Conservation (phyloP, 768 basidiomycete species). For the Lactarius quietus region DNA sequence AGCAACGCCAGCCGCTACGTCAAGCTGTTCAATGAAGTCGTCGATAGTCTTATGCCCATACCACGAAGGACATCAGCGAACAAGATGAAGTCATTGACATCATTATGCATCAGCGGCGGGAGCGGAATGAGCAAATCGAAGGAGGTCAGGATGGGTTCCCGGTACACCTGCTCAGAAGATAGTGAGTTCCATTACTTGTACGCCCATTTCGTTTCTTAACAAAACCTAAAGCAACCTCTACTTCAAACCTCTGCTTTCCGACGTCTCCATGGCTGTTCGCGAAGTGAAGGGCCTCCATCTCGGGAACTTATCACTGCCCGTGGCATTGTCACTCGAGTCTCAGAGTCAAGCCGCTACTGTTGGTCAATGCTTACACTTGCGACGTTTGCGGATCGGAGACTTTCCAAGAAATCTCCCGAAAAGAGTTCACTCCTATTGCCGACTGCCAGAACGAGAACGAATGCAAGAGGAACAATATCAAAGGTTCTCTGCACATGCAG, state of each 20-base stretch:
- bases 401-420: constrained; percentile 94
- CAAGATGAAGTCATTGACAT: constrained; percentile 96
- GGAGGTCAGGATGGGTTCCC: constrained; percentile 80
- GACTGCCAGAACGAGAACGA: constrained; percentile 86
- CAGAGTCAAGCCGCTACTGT: constrained; percentile 97
- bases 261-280: constrained; percentile 81
- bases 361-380: constrained; percentile 97
- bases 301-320: constrained; percentile 96
- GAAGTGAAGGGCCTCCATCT: constrained; percentile 83
- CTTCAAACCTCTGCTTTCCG: constrained; percentile 81
- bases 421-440: constrained; percentile 82
- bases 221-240: constrained; percentile 72
- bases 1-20: constrained; percentile 89
- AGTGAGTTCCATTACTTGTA: constrained; percentile 56
- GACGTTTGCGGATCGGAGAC: constrained; percentile 98
- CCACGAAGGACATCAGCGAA: constrained; percentile 85
- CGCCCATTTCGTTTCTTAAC: constrained; percentile 19
- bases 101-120: constrained; percentile 88
- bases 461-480: constrained; percentile 82
- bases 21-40: constrained; percentile 80
- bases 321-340: constrained; percentile 97
- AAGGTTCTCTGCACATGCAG: constrained; percentile 96
- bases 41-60: constrained; percentile 77
- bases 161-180: constrained; percentile 86
- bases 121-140: constrained; percentile 81